Base-by-base conservation (phyloP, 2,329 filamentous ascomycete genomes). In the Aspergillus viridinutans region DNA sequence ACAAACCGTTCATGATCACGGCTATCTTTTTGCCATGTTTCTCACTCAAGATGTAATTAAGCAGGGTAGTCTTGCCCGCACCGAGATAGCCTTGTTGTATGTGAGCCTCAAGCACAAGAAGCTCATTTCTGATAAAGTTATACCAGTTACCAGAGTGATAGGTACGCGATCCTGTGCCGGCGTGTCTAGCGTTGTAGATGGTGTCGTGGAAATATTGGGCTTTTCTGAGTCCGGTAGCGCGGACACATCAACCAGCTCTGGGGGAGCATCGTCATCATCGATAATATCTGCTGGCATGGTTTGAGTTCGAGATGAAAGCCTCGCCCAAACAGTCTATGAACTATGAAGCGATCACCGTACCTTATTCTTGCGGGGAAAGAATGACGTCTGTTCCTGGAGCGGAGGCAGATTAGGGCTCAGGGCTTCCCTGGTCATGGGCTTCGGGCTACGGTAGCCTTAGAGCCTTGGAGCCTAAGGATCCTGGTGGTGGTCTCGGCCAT, bases 1-100 rank as follows among this genome's bases (percentile, higher is more conserved):
- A 81, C 72, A 70, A 68, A 76, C 90, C 92, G 74, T 99, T 99
- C 79, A 99, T 85, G 56, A 99, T 97, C 14, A 99, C 94, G 10
- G 94, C 94, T 72, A 99, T 94, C 69, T 92, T 96, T 81, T 97
- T 97, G 73, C 93, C 93, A 81, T 99, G 94, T 59, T 93, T 88
- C 57, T 92, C 92, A 28, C 89, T 96, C 53, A 99, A 80, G 60
- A 99, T 97, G 73, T 97, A 96, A 73, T 99, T 97, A 57, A 99
- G 80, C 29, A 97, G 76, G 0, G 93, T 97, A 0, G 93, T 97
- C 76, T 99, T 99, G 20, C 94, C 94, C 8, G 94, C 91, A 20
- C 94, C 94, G 3, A 99, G 83, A 69, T 99, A 99, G 3, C 94
- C 91, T 94, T 25, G 32, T 17, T 45, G 45, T 60, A 26, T 59